Conservation (phyloP, 139 green algal species). For the Spirogloea muscicola region DNA sequence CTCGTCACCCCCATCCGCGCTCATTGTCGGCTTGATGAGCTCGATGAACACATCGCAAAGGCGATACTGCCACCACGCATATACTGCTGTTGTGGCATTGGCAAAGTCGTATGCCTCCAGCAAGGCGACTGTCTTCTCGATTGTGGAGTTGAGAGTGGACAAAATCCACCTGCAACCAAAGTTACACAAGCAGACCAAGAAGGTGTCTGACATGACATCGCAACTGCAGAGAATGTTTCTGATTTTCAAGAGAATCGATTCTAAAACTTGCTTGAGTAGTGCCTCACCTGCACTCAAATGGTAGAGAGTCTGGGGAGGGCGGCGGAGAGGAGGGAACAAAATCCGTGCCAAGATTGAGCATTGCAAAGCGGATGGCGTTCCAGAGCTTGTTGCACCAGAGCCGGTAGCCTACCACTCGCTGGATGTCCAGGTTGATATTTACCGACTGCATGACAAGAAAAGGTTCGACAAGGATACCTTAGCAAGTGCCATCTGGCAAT, state of each 20-base stretch:
- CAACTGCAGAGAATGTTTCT: too few species aligned
- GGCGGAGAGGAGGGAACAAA: constrained; percentile 22
- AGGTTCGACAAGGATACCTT: not conserved
- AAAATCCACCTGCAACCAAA: constrained; percentile 76
- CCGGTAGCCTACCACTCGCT: constrained; percentile 91
- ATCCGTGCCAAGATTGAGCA: not conserved
- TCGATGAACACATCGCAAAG: constrained; percentile 99
- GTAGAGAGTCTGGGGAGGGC: too few species aligned
- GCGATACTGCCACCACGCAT: constrained; percentile 92
- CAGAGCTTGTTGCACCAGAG: constrained; percentile 99
- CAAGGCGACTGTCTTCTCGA: constrained; percentile 36
- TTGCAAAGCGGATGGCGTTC: constrained; percentile 86
- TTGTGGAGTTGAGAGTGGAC: constrained; percentile 60
- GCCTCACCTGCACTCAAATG: too few species aligned
- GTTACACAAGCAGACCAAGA: too few species aligned
- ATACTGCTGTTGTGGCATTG: constrained; percentile 66
- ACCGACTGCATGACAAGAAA: not conserved
- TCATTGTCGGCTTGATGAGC: constrained; percentile 73
- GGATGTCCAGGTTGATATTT: constrained; percentile 15
- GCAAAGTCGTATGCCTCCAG: constrained; percentile 85
- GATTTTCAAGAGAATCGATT: too few species aligned
- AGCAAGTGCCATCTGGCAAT: too few species aligned
- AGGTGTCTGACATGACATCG: too few species aligned
- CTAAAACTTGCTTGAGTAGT: too few species aligned
- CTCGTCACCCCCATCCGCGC: constrained; percentile 17